phyloP scores from a whole-genome alignment of 176 grass and related monocot genomes.

The Alopecurus myosuroides region DNA sequence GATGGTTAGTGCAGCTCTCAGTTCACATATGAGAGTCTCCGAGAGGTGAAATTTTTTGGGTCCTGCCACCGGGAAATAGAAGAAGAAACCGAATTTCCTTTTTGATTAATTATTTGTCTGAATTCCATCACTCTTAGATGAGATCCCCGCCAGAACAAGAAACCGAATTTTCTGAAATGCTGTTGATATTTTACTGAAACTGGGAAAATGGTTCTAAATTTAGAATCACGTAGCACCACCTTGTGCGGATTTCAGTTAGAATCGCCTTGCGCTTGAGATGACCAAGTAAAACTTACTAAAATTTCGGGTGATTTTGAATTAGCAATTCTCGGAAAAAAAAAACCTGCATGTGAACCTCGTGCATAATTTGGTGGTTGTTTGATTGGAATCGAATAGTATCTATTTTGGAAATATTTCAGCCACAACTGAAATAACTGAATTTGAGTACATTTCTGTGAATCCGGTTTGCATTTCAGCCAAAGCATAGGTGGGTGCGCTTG shows the following conservation, averaged over 20 bases:
- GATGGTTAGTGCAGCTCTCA: neutral
- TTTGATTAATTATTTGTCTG: neutral
- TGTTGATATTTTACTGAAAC: neutral
- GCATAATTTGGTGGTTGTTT: neutral
- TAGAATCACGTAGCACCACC: neutral
- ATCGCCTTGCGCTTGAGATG: neutral
- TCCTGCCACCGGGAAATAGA: neutral
- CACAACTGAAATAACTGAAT: neutral
- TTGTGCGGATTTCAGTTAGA: neutral
- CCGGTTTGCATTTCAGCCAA: neutral
- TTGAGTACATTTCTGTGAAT: neutral
- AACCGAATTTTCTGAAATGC: neutral
- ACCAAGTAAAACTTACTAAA: neutral
- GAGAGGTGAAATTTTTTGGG: neutral
- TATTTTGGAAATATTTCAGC: neutral
- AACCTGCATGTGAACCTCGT: neutral
- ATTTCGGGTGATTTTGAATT: neutral
- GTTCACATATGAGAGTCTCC: neutral
- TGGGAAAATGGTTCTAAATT: neutral
- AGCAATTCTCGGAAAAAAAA: neutral
- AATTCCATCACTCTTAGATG: too few relatives aligned
- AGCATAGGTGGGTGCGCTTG: too few relatives aligned
- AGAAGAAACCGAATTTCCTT: neutral
- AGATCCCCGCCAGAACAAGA: too few relatives aligned
- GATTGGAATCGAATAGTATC: neutral